phyloP scores from a whole-genome alignment of 352 stramenopile species.

The Phytophthora fragariaefolia region DNA sequence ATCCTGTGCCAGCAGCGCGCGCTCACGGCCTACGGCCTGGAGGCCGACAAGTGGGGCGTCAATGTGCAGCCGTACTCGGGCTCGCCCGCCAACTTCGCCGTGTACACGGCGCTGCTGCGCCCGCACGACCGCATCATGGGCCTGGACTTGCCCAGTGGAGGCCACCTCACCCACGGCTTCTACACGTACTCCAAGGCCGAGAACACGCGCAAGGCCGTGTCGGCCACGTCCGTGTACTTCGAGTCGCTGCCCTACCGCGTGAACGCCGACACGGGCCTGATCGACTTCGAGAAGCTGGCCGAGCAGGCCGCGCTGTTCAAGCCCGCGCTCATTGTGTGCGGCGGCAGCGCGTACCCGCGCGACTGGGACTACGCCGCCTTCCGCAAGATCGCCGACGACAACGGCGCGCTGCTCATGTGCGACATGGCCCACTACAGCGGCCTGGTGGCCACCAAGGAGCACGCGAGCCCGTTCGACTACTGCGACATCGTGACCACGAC shows the following conservation, averaged over 20 bases:
- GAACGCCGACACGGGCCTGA: slow-evolving; percentile 93
- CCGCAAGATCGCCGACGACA: slow-evolving; percentile 98
- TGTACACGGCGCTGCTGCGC: slow-evolving; percentile 97
- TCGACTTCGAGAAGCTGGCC: slow-evolving; percentile 97
- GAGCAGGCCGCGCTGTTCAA: slow-evolving; percentile 97
- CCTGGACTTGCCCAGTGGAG: slow-evolving; percentile 97
- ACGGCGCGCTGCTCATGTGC: slow-evolving; percentile 97
- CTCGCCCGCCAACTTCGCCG: slow-evolving; percentile 98
- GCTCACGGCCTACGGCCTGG: slow-evolving; percentile 94
- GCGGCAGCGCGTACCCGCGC: slow-evolving; percentile 97
- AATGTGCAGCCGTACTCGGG: slow-evolving; percentile 99
- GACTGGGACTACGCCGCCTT: slow-evolving; percentile 99
- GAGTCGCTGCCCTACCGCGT: slow-evolving; percentile 98
- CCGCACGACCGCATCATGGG: slow-evolving; percentile 99
- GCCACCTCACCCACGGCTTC: slow-evolving; percentile 99
- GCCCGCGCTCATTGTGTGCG: slow-evolving; percentile 97
- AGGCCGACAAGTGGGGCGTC: slow-evolving; percentile 96
- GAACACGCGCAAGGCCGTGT: slow-evolving; percentile 97
- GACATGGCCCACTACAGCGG: slow-evolving; percentile 99
- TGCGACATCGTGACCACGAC: slow-evolving; percentile 99
- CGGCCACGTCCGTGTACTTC: slow-evolving; percentile 99
- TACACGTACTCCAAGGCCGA: slow-evolving; percentile 98
- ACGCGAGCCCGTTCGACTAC: slow-evolving; percentile 96
- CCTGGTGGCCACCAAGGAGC: slow-evolving; percentile 96
- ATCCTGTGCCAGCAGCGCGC: slow-evolving; percentile 95